Evolutionary conservation across 352 stramenopile genomes (phyloP), one percentile per base, ranked within the genome.

Genomic region (Phytophthora multivora): DNA sequence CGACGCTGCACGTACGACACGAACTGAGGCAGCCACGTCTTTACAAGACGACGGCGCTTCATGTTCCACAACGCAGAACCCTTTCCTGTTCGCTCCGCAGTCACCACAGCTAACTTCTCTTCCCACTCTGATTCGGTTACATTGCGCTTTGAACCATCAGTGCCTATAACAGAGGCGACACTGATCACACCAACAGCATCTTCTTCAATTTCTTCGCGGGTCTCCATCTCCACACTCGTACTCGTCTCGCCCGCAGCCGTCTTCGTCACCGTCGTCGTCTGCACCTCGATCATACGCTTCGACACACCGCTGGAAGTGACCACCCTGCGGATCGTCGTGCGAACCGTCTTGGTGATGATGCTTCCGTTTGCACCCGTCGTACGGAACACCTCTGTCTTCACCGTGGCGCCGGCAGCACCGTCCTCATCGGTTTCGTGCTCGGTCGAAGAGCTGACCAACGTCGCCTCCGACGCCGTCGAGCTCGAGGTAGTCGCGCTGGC

Each of bases 1-100:
- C 66, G 66, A 53, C 58, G 62, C 41, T 75, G 66, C 3, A 75
- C 66, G 36, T 75, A 71, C 4, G 66, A 75, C 5, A 71, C 59
- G 30, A 75, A 75, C 28, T 71, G 50, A 16, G 66, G 66, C 18
- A 71, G 51, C 66, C 66, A 75, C 0, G 60, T 64, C 40, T 75
- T 75, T 0, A 71, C 60, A 28, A 71, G 55, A 46, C 61, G 54
- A 3, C 66, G 61, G 1, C 48, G 60, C 42, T 71, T 71, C 50
- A 70, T 71, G 28, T 62, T 43, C 54, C 45, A 71, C 60, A 40
- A 71, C 0, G 66, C 66, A 42, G 66, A 71, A 10, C 55, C 66
- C 42, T 69, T 60, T 9, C 46, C 43, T 28, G 66, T 71, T 36
- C 66, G 38, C 9, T 62, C 25, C 3, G 33, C 23, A 9, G 51